These are phyloP conservation scores for Rhodamnia argentea DNA, from an alignment of 345 rosid species.

Conservation along the genomic window DNA sequence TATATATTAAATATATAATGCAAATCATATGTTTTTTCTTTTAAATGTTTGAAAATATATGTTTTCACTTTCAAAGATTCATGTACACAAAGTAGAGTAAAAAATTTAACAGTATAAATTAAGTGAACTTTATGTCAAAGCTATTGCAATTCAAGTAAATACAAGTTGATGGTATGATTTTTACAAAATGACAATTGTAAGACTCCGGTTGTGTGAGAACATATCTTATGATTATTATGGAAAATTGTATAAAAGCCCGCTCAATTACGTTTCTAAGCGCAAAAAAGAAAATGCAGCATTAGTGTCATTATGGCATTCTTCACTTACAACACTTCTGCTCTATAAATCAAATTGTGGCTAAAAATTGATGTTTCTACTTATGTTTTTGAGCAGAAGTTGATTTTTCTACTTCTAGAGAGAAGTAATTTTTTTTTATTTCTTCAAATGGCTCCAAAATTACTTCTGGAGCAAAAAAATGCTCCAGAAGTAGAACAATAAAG, in stretches of 20 bases:
- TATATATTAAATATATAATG: not conserved
- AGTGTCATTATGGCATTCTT: not conserved
- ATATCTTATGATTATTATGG: not conserved
- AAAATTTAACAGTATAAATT: not conserved
- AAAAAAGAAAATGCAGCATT: not conserved
- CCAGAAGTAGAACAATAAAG: no score
- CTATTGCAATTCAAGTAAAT: not conserved
- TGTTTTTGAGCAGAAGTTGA: no score
- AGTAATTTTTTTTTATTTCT: no score
- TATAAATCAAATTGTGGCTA: no score
- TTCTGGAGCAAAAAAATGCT: no score
- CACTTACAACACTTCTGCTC: not conserved
- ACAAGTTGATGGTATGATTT: not conserved
- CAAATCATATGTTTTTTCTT: not conserved
- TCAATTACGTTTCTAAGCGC: not conserved
- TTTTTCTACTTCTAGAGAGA: no score
- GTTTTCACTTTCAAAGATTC: not conserved
- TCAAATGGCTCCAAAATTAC: no score
- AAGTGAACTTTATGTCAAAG: not conserved
- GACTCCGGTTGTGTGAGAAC: not conserved
- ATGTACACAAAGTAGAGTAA: not conserved
- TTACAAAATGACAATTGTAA: not conserved
- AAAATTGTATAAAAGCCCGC: not conserved
- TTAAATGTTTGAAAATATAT: not conserved
- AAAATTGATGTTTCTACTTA: no score